These are phyloP conservation scores for Neurospora sp. DNA, from an alignment of 495 filamentous ascomycete species.

Conservation along the genomic window DNA sequence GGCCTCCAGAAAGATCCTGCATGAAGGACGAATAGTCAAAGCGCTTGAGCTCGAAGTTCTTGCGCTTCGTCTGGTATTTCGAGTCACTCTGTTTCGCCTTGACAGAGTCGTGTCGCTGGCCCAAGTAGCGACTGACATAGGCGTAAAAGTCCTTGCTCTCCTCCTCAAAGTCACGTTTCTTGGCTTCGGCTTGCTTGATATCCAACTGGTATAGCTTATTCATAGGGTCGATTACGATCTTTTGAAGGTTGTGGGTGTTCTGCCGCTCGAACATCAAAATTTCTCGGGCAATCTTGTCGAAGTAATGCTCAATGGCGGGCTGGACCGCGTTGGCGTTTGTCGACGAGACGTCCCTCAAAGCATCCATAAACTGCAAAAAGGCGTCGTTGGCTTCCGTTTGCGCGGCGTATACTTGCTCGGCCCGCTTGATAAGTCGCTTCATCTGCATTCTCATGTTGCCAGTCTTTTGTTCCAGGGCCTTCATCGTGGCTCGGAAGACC, in stretches of 20 bases:
- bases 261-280: conserved; percentile 79
- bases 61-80: conserved; percentile 90
- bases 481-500: conserved; percentile 93
- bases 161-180: conserved; percentile 97
- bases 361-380: conserved; percentile 71
- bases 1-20: conserved; percentile 94
- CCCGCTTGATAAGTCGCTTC: conserved; percentile 90
- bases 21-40: conserved; percentile 99
- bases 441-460: conserved; percentile 87
- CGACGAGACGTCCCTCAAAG: conserved; percentile 74
- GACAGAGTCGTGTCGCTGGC: conserved; percentile 86
- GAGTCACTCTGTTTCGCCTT: conserved; percentile 98
- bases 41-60: conserved; percentile 89
- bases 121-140: conserved; percentile 88
- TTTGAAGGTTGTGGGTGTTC: conserved; percentile 76
- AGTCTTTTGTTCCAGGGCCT: conserved; percentile 91
- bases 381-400: conserved; percentile 80
- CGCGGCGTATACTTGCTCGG: conserved; percentile 72
- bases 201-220: conserved; percentile 85
- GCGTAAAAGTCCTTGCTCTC: conserved; percentile 96
- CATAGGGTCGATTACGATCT: conserved; percentile 87
- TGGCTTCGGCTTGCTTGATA: conserved; percentile 94
- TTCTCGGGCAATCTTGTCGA: conserved; percentile 89
- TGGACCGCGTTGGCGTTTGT: conserved; percentile 93
- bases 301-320: conserved; percentile 94